Evolutionary conservation across 2,329 filamentous ascomycete genomes (phyloP).

Genomic region (Arthrocladium fulminans): DNA sequence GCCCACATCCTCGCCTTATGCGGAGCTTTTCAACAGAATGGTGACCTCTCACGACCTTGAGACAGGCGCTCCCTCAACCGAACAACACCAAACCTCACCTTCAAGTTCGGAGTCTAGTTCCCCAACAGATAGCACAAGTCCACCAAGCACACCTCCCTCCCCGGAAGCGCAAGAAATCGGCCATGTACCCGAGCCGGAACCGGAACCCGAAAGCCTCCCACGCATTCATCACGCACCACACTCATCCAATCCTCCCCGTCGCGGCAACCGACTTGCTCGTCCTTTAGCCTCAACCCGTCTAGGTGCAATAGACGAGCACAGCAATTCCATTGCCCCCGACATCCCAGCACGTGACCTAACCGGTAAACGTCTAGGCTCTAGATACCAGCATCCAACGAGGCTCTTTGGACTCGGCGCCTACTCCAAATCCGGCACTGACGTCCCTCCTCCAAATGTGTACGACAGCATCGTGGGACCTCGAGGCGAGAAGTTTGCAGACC

Average conservation of each 20-base stretch:
- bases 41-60: too few species aligned
- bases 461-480: constrained; percentile 20
- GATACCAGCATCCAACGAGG: constrained; percentile 11
- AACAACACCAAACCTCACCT: too few species aligned
- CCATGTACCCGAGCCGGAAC: background rate
- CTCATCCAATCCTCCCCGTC: background rate
- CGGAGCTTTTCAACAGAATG: too few species aligned
- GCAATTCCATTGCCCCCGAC: constrained; percentile 7
- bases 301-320: constrained; percentile 11
- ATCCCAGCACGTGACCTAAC: background rate
- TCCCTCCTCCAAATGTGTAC: constrained; percentile 23
- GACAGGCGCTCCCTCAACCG: too few species aligned
- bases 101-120: too few species aligned
- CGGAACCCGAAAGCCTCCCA: background rate
- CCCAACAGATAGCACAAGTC: background rate
- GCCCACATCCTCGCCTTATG: too few species aligned
- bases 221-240: constrained; percentile 1
- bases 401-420: constrained; percentile 14
- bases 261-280: background rate
- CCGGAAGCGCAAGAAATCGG: background rate
- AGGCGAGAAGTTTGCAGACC: constrained; percentile 20
- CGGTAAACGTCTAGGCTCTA: constrained; percentile 16
- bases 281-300: background rate
- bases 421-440: constrained; percentile 14
- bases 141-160: background rate